Evolutionary conservation across 495 filamentous ascomycete species (phyloP).

Genomic region (Hyaloscypha finlandica): DNA sequence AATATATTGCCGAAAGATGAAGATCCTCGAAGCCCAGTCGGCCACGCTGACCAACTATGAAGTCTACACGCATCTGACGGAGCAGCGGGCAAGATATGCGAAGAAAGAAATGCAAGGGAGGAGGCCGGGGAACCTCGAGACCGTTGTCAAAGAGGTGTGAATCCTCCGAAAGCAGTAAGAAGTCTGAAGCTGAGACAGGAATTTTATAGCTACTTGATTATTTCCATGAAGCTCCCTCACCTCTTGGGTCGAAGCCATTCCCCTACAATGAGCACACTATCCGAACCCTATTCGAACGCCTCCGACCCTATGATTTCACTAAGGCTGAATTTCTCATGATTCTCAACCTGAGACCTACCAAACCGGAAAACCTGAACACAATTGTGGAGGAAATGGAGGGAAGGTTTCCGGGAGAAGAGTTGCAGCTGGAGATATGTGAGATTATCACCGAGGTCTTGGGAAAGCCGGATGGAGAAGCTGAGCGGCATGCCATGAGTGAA

Average conservation of each 20-base stretch:
- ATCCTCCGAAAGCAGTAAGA: not conserved
- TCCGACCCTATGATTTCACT: conserved; percentile 53
- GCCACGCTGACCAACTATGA: conserved; percentile 66
- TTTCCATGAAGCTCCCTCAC: conserved; percentile 35
- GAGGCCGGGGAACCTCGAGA: conserved; percentile 45
- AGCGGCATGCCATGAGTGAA: conserved; percentile 32
- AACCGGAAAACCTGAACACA: conserved; percentile 43
- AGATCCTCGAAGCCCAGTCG: conserved; percentile 65
- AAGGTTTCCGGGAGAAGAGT: conserved; percentile 40
- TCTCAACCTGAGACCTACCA: conserved; percentile 53
- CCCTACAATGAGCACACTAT: conserved; percentile 34
- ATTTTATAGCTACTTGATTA: conserved; percentile 34
- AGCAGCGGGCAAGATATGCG: conserved; percentile 26
- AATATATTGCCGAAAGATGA: conserved; percentile 21
- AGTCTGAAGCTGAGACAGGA: not conserved
- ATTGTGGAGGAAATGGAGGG: conserved; percentile 53
- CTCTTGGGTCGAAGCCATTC: conserved; percentile 29
- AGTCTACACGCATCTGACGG: conserved; percentile 58
- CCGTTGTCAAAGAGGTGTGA: conserved; percentile 44
- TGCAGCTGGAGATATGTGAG: conserved; percentile 39
- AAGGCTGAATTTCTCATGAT: conserved; percentile 69
- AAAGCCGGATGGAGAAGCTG: conserved; percentile 30
- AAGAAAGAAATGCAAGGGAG: conserved; percentile 27
- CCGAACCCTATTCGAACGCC: conserved; percentile 40
- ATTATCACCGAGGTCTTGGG: conserved; percentile 42